Evolutionary conservation across 1,139 yeast species (phyloP).

Genomic region (Hyphopichia pseudoburtonii): DNA sequence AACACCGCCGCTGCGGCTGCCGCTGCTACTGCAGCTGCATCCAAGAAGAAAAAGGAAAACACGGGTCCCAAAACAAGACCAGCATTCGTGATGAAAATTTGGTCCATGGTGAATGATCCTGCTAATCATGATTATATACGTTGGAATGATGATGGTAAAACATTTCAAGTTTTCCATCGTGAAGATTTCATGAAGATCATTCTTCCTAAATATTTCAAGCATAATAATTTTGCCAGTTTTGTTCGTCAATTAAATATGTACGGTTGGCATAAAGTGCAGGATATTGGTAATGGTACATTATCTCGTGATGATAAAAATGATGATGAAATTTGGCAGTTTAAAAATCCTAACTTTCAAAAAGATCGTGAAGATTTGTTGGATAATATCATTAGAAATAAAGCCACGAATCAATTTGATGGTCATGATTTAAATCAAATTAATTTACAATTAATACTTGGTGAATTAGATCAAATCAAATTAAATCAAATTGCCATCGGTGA

Average conservation of each 20-base stretch:
- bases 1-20: background rate
- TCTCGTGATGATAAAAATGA: conserved; percentile 49
- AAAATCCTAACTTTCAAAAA: conserved; percentile 73
- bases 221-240: conserved; percentile 89
- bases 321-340: conserved; percentile 67
- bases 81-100: conserved; percentile 86
- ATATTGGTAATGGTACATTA: conserved; percentile 66
- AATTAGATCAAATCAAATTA: conserved; percentile 71
- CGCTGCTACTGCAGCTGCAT: background rate
- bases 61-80: conserved; percentile 55
- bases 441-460: conserved; percentile 59
- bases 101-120: conserved; percentile 93
- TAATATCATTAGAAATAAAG: conserved; percentile 57
- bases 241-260: conserved; percentile 96
- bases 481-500: conserved; percentile 82
- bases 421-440: conserved; percentile 43
- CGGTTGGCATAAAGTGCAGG: conserved; percentile 96
- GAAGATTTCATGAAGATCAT: conserved; percentile 84
- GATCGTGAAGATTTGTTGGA: conserved; percentile 74
- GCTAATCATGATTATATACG: conserved; percentile 66
- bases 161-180: conserved; percentile 80
- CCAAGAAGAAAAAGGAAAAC: conserved; percentile 32
- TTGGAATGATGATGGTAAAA: conserved; percentile 85
- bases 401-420: conserved; percentile 41
- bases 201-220: conserved; percentile 88